Evolutionary conservation across 176 grass and related monocot genomes (phyloP).

Genomic region (Aegilops speltoides): DNA sequence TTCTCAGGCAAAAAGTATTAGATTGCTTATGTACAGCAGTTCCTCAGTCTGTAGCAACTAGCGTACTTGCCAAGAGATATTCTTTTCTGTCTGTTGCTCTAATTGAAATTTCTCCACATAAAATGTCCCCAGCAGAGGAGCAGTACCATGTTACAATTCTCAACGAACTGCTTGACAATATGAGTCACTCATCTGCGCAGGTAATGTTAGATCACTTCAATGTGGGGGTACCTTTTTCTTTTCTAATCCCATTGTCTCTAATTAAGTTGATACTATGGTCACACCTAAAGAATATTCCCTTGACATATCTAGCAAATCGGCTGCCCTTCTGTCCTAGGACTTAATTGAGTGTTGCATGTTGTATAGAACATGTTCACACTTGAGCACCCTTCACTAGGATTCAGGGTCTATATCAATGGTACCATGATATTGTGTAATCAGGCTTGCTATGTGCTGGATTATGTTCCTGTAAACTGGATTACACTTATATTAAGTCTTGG

Average conservation of each 20-base stretch:
- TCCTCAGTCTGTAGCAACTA: constrained; percentile 66
- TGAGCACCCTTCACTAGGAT: background rate
- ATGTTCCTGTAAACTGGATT: constrained; percentile 13
- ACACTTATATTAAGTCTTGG: background rate
- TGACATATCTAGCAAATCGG: background rate
- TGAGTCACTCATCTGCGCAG: constrained; percentile 88
- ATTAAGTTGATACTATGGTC: constrained; percentile 1
- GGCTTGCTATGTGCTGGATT: constrained; percentile 2
- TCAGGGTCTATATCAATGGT: background rate
- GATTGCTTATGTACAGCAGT: constrained; percentile 65
- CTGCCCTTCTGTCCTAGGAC: background rate
- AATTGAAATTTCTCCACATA: constrained; percentile 80
- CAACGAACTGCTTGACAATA: constrained; percentile 82
- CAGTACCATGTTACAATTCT: constrained; percentile 79
- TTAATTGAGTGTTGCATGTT: constrained; percentile 1
- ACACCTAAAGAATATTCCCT: background rate
- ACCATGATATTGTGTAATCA: background rate
- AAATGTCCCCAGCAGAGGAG: constrained; percentile 64
- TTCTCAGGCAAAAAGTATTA: constrained; percentile 81
- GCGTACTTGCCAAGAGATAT: constrained; percentile 91
- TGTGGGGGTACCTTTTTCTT: background rate
- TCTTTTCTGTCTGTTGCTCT: constrained; percentile 85
- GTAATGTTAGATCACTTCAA: constrained; percentile 39
- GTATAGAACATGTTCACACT: background rate
- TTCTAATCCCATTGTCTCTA: background rate